Evolutionary conservation across 768 basidiomycete species (phyloP), one percentile per base, ranked within the genome.

Genomic region (Lentinula lateritia): DNA sequence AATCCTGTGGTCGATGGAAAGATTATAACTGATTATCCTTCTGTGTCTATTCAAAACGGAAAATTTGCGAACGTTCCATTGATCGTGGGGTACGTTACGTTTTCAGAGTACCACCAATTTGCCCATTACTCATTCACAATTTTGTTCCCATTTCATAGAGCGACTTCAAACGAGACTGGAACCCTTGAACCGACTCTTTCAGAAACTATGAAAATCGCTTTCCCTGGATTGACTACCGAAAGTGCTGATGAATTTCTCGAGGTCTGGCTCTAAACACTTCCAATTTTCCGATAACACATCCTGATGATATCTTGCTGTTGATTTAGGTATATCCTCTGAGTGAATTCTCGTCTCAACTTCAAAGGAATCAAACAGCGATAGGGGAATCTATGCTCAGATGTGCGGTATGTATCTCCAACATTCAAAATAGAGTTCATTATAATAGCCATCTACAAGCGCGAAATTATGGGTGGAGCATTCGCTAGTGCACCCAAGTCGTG

Each of bases 111-210:
- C 12, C 36, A 38, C 23, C 23, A 23, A 23, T 23, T 23, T 38
- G 12, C 12, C 36, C 36, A 38, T 7, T 12, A 16, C 42, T 43
- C 42, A 43, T 43, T 16, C 42, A 16, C 12, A 50, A 20, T 8
- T 8, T 50, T 50, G 12, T 61, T 6, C 57, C 23, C 23, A 23
- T 23, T 23, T 23, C 23, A 23, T 23, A 77, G 86, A 1, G 73
- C 85, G 0, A 85, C 83, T 1, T 81, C 84, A 5, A 86, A 89
- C 54, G 85, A 88, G 66, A 83, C 86, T 6, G 78, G 80, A 2
- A 65, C 64, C 13, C 45, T 46, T 18, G 45, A 46, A 23, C 45
- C n/a, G 8, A 71, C 76, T 54, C 70, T 84, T 41, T 62, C 71
- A 0, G 52, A 74, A 1, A 75, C 76, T 5, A 65, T 84, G 42